These are phyloP conservation scores for Conticribra guillardii DNA, from an alignment of 108 stramenopile genomes.

Conservation along the genomic window DNA sequence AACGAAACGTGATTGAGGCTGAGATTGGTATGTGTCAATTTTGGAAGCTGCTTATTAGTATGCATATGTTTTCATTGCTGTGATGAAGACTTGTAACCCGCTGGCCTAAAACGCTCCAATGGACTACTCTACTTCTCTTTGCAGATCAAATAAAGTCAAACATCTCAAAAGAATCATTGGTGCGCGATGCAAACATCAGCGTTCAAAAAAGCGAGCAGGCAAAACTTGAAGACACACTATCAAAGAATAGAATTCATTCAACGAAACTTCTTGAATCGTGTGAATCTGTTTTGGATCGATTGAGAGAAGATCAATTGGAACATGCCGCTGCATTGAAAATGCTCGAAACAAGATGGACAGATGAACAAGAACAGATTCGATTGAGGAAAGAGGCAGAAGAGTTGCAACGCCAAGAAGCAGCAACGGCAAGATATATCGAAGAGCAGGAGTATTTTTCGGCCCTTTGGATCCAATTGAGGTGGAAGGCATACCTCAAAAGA, in stretches of 20 bases:
- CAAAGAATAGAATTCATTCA: background rate
- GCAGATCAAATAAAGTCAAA: background rate
- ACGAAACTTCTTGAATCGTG: background rate
- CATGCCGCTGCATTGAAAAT: slow-evolving; percentile 1
- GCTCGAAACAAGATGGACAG: slow-evolving; percentile 8
- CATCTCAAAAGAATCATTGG: slow-evolving; percentile 4
- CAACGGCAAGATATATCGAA: background rate
- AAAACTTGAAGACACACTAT: slow-evolving; percentile 1
- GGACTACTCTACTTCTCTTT: background rate
- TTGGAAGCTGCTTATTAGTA: too few relatives aligned
- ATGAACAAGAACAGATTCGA: slow-evolving; percentile 14
- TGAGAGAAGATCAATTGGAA: slow-evolving; percentile 10
- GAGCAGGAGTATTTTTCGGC: slow-evolving; percentile 32
- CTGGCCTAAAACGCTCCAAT: background rate
- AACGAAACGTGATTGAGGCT: slow-evolving; percentile 2
- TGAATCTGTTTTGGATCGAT: background rate
- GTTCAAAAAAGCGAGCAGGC: slow-evolving; percentile 4
- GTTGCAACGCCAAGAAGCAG: background rate
- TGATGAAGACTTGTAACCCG: background rate
- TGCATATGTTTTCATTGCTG: background rate
- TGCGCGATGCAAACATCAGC: slow-evolving; percentile 11
- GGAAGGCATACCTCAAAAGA: slow-evolving; percentile 32
- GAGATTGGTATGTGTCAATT: slow-evolving; percentile 23
- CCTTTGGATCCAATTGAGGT: slow-evolving; percentile 39
- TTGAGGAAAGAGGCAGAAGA: background rate